Evolutionary conservation across 495 filamentous ascomycete species (phyloP).

Genomic region (Xylaria telfairii): DNA sequence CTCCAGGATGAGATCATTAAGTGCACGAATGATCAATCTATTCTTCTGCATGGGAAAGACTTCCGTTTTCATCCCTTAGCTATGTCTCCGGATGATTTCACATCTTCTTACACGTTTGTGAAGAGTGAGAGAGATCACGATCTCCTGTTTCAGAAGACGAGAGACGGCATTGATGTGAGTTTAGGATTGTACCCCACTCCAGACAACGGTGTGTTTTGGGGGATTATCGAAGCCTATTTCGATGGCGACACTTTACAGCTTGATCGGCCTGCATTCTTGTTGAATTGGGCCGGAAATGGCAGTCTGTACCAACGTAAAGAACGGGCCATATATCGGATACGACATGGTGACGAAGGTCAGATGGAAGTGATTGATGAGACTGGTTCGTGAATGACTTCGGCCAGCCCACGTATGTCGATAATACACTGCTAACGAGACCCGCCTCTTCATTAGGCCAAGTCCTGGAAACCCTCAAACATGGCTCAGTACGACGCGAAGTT

Average conservation of each 20-base stretch:
- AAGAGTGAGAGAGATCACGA: not conserved
- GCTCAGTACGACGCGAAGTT: not conserved
- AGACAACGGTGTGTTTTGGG: not conserved
- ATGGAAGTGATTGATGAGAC: not conserved
- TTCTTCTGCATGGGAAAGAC: not conserved
- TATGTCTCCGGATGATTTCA: not conserved
- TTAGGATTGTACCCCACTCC: not conserved
- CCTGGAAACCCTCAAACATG: no score
- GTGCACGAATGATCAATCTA: not conserved
- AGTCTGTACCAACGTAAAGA: not conserved
- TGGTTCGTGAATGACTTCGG: not conserved
- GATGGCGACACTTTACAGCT: not conserved
- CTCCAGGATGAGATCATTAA: not conserved
- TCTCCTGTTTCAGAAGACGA: not conserved
- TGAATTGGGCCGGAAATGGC: not conserved
- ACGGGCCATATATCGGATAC: not conserved
- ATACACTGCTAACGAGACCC: not conserved
- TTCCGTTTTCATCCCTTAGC: not conserved
- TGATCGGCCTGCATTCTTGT: not conserved
- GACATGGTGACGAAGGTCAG: not conserved
- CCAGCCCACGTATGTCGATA: not conserved
- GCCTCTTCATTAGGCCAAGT: not conserved
- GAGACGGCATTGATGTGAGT: not conserved
- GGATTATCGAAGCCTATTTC: not conserved
- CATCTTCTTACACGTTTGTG: not conserved